Evolutionary conservation across 805 yeast genomes (phyloP).

Genomic region (Teunomyces atbi): DNA sequence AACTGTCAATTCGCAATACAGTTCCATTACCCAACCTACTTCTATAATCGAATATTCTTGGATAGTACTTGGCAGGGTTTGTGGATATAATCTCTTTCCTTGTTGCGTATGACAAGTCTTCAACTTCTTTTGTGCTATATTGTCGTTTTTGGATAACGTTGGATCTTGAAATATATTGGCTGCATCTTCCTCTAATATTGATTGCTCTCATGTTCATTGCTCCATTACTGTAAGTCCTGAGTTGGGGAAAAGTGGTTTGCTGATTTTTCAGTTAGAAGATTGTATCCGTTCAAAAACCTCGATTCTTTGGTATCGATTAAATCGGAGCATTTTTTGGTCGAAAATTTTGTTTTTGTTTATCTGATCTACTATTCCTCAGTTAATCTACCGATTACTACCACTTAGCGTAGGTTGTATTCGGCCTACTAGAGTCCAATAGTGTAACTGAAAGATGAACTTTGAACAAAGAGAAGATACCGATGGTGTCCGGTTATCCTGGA

Average conservation of each 20-base stretch:
- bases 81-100: constrained; percentile 15
- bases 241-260: not conserved
- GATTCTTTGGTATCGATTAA: not conserved
- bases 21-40: not conserved
- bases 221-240: not conserved
- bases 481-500: constrained; percentile 78
- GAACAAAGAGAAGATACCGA: constrained; percentile 65
- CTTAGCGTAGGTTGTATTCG: not conserved
- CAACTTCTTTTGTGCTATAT: constrained; percentile 1
- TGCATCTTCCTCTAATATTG: not conserved
- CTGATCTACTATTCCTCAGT: constrained; percentile 1
- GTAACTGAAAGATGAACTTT: constrained; percentile 36
- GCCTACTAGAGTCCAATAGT: not conserved
- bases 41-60: constrained; percentile 16
- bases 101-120: constrained; percentile 18
- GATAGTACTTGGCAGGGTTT: constrained; percentile 17
- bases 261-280: not conserved
- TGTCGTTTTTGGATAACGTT: not conserved
- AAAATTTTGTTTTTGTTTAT: not conserved
- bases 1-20: constrained; percentile 38
- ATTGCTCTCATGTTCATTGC: not conserved
- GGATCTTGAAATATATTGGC: not conserved
- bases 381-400: not conserved
- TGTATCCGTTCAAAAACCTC: not conserved
- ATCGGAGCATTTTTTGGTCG: constrained; percentile 1